A percentile compares a stretch with the other conserved stretches of the same genome.
Evolutionary conservation across 1,139 yeast genomes (phyloP).

Genomic region (Taiozyma sp.): DNA sequence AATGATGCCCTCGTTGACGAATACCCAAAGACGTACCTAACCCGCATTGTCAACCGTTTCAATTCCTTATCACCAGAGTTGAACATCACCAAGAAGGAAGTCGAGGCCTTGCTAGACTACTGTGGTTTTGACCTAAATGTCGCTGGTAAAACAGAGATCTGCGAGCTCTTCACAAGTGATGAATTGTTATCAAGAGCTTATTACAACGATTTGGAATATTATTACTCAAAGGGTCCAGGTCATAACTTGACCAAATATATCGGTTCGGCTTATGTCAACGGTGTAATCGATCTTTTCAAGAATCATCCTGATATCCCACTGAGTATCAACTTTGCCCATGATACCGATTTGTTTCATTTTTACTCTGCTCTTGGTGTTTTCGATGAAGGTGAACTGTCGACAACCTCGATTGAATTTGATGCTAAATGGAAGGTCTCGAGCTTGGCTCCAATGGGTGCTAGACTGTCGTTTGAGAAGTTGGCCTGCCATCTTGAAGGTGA

Average conservation of each 20-base stretch:
- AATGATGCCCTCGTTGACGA: conserved; percentile 19
- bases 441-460: conserved; percentile 53
- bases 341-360: conserved; percentile 17
- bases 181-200: conserved; percentile 44
- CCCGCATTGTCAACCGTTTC: conserved; percentile 24
- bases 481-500: conserved; percentile 24
- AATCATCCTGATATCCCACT: conserved; percentile 4
- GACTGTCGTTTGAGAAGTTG: conserved; percentile 45
- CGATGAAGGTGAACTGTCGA: conserved; percentile 23
- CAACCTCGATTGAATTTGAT: conserved; percentile 34
- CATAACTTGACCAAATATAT: conserved; percentile 37
- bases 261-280: conserved; percentile 46
- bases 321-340: conserved; percentile 18
- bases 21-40: conserved; percentile 17
- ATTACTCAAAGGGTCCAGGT: conserved; percentile 50
- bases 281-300: conserved; percentile 40
- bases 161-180: conserved; percentile 47
- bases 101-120: conserved; percentile 35
- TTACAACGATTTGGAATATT: conserved; percentile 38
- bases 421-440: conserved; percentile 43
- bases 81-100: conserved; percentile 34
- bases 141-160: conserved; percentile 43
- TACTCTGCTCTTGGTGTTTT: conserved; percentile 45
- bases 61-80: conserved; percentile 33
- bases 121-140: conserved; percentile 54